Percentiles rank a stretch among this genome's conserved stretches.
Evolutionary conservation across 352 stramenopile genomes (phyloP).

Genomic region (Elongisporangium anandrum): DNA sequence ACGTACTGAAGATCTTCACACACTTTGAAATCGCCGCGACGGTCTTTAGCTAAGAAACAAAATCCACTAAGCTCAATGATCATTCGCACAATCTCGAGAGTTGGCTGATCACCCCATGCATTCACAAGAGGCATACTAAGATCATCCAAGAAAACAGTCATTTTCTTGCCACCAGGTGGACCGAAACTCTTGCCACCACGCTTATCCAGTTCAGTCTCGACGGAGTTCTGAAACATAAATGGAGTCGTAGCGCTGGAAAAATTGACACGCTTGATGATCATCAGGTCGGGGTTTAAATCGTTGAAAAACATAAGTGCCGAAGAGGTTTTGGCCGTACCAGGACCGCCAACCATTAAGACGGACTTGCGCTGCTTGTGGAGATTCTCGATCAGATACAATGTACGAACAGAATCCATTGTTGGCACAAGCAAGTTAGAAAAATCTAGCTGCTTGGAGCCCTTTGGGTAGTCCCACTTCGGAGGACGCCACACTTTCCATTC

Average conservation of each 20-base stretch:
- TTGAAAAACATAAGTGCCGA: conserved; percentile 98
- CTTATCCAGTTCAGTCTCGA: conserved; percentile 98
- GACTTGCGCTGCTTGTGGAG: conserved; percentile 93
- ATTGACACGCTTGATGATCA: conserved; percentile 98
- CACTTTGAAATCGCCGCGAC: conserved; percentile 97
- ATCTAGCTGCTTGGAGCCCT: conserved; percentile 90
- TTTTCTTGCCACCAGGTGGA: conserved; percentile 96
- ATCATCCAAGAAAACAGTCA: conserved; percentile 99
- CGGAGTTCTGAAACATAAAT: conserved; percentile 97
- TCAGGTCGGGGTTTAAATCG: conserved; percentile 90
- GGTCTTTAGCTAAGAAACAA: conserved; percentile 98
- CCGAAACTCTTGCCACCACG: conserved; percentile 97
- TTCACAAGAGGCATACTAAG: conserved; percentile 98
- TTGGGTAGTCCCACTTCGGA: conserved; percentile 94
- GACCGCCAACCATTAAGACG: conserved; percentile 95
- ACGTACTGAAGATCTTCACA: conserved; percentile 98
- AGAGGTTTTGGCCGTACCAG: conserved; percentile 97
- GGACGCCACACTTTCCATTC: conserved; percentile 96
- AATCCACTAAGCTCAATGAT: conserved; percentile 96
- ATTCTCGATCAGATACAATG: conserved; percentile 90
- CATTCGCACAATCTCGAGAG: conserved; percentile 96
- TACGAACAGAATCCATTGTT: conserved; percentile 97
- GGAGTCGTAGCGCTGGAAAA: conserved; percentile 97
- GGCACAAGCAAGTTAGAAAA: conserved; percentile 98
- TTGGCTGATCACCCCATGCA: conserved; percentile 97